Evolutionary conservation across 768 basidiomycete species (phyloP).

Genomic region (Tremella yokohamensis): DNA sequence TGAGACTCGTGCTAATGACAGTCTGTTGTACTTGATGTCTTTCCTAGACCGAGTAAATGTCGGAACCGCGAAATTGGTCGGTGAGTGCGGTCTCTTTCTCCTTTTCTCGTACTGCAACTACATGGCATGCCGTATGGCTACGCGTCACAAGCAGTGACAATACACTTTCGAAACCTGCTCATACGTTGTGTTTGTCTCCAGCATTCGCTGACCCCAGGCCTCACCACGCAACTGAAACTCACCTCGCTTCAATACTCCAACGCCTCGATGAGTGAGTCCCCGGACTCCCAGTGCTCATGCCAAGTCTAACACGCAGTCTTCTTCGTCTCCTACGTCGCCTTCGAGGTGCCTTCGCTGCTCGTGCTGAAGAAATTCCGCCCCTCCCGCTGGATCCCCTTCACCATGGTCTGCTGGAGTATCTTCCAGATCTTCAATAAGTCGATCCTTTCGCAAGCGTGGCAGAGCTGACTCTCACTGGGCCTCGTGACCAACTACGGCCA

Average conservation of each 20-base stretch:
- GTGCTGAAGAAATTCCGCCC: constrained; percentile 47
- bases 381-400: constrained; percentile 46
- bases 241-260: constrained; percentile 43
- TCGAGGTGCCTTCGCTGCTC: constrained; percentile 47
- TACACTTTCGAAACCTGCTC: no score
- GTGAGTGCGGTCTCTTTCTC: no score
- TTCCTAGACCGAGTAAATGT: constrained; percentile 50
- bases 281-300: no score
- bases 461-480: constrained; percentile 35
- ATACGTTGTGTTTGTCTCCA: no score
- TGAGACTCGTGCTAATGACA: constrained; percentile 8
- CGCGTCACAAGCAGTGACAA: no score
- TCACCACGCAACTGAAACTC: constrained; percentile 37
- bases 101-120: no score
- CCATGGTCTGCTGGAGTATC: constrained; percentile 47
- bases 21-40: constrained; percentile 46
- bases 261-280: constrained; percentile 37
- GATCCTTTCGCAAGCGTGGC: not conserved
- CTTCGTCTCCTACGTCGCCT: constrained; percentile 49
- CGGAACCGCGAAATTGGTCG: constrained; percentile 45
- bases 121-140: no score
- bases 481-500: constrained; percentile 43
- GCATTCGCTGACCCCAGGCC: constrained; percentile 17
- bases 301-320: constrained; percentile 28
- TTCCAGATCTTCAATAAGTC: constrained; percentile 45